Percentiles rank a stretch among this genome's conserved stretches.
Conservation (phyloP, 495 filamentous ascomycete genomes). For the Penicillium macrosclerotiorum region DNA sequence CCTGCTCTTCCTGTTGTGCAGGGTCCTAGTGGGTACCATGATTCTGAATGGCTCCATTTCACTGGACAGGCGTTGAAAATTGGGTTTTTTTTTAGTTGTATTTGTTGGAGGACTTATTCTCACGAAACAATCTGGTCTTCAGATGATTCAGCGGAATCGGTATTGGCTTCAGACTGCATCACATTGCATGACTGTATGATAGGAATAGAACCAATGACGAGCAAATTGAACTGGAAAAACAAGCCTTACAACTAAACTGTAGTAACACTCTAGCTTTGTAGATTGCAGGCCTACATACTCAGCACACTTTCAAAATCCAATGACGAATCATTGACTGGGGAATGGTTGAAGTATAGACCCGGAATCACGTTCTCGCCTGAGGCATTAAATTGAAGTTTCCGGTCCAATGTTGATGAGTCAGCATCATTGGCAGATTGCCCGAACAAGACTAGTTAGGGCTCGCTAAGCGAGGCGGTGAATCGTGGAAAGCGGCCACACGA, state of each 20-base stretch:
- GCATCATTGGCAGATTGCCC: slow-evolving; percentile 20
- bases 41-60: not conserved
- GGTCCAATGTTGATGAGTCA: slow-evolving; percentile 11
- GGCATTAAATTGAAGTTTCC: too few relatives aligned
- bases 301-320: too few relatives aligned
- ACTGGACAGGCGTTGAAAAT: slow-evolving; percentile 13
- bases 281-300: too few relatives aligned
- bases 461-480: slow-evolving; percentile 49
- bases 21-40: not conserved
- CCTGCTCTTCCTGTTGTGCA: slow-evolving; percentile 3
- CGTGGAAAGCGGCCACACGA: slow-evolving; percentile 46
- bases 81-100: not conserved
- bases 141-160: slow-evolving; percentile 5
- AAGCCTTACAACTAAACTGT: too few relatives aligned
- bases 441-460: slow-evolving; percentile 41
- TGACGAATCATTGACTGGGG: too few relatives aligned
- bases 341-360: too few relatives aligned
- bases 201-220: slow-evolving; percentile 16
- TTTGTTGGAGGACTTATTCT: too few relatives aligned
- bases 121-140: too few relatives aligned
- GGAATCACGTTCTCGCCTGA: too few relatives aligned
- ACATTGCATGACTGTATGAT: slow-evolving; percentile 21
- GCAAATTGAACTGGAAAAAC: not conserved
- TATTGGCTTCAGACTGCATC: slow-evolving; percentile 14
- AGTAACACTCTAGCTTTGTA: too few relatives aligned